These are phyloP conservation scores for Funneliformis caledonium DNA, from an alignment of 371 early-diverging fungal species.

Conservation along the genomic window DNA sequence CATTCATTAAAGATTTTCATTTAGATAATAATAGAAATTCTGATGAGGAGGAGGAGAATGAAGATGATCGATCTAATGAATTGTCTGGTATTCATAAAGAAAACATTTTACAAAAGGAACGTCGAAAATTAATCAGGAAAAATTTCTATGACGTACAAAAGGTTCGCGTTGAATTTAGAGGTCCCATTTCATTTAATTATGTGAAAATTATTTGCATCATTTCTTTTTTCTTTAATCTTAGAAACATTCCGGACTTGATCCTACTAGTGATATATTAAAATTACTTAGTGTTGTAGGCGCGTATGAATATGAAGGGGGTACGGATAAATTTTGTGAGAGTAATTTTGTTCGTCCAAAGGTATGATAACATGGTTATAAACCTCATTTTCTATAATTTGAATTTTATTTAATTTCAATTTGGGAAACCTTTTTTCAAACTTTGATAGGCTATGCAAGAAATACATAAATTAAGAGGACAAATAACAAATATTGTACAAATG, in stretches of 20 bases:
- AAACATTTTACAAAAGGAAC: constrained; percentile 51
- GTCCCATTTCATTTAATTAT: background rate
- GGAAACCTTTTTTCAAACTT: background rate
- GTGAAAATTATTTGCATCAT: constrained; percentile 1
- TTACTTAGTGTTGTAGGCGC: constrained; percentile 88
- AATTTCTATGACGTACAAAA: constrained; percentile 58
- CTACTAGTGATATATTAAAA: constrained; percentile 83
- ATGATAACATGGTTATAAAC: background rate
- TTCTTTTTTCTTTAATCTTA: constrained; percentile 29
- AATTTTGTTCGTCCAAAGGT: constrained; percentile 86
- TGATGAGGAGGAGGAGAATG: constrained; percentile 45
- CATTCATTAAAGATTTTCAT: constrained; percentile 77
- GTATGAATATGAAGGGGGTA: constrained; percentile 80
- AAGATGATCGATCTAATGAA: constrained; percentile 48
- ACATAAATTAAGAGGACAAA: constrained; percentile 83
- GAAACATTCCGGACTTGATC: constrained; percentile 73
- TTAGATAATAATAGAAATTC: constrained; percentile 55
- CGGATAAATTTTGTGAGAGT: constrained; percentile 72
- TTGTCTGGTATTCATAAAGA: constrained; percentile 47
- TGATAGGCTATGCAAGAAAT: constrained; percentile 88
- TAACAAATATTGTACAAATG: constrained; percentile 77
- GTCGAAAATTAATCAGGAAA: constrained; percentile 51
- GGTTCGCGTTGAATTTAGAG: constrained; percentile 30
- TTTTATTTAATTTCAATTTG: background rate
- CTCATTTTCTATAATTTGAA: background rate